Base-by-base conservation (phyloP, 208 protist species). In the Trypanosoma cruzi region DNA sequence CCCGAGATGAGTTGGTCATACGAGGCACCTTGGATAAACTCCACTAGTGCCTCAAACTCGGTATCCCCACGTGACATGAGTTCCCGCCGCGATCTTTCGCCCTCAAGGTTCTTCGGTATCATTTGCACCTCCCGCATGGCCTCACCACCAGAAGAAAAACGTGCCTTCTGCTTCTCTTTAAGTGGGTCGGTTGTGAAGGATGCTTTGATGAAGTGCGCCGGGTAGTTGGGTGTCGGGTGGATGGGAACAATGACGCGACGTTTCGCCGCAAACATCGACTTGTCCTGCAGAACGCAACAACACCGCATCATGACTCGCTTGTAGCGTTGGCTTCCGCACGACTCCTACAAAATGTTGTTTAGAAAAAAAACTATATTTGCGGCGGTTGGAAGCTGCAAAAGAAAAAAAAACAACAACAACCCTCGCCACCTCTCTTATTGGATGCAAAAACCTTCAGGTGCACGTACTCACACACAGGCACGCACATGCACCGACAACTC, bases 181-280 rank as follows among this genome's bases (percentile, higher is more conserved):
- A 96, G 73, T 13, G 92, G 92, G 57, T 96, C 92, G 0, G 92
- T 96, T 2, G 92, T 95, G 71, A 94, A 95, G 63, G 88, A 71
- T 2, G 89, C 81, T 61, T 92, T 90, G 76, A 96, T 92, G 65
- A 92, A 86, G 77, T 93, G 87, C 6, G 82, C 79, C 11, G 89
- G 88, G 64, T 79, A 93, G 77, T 80, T 82, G 2, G 92, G 92
- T 20, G 89, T 95, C 2, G 92, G 84, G 31, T 94, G 89, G 46
- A 96, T 93, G 0, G 92, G 92, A 5, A 92, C 78, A 77, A 96
- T 96, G 18, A 95, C 89, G 66, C 89, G 89, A 11, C 92, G 89
- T 78, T 95, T 95, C 37, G 89, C 92, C 57, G 92, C 92, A 76
- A 96, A 96, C 83, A 96, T 92, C 52, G 92, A 94, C 76, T 96